A percentile compares a stretch with the other conserved stretches of the same genome.
These are phyloP conservation scores for Suillus decipiens DNA, from an alignment of 768 basidiomycete species.

Conservation along the genomic window DNA sequence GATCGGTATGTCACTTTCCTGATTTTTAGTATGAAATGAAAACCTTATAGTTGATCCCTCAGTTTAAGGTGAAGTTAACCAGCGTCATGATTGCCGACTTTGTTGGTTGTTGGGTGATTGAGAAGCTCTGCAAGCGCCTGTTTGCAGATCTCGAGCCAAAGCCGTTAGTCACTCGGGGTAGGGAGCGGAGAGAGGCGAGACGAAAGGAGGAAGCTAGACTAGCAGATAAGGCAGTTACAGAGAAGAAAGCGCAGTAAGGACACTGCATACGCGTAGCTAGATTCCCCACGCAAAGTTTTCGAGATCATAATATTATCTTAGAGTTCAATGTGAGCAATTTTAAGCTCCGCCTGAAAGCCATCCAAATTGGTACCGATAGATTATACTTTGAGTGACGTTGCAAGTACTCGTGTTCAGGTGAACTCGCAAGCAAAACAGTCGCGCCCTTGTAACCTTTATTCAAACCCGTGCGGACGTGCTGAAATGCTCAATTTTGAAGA, in stretches of 20 bases:
- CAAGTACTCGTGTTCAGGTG: background rate
- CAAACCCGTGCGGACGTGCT: background rate
- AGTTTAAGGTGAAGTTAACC: conserved; percentile 88
- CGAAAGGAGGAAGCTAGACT: conserved; percentile 43
- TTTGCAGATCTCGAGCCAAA: conserved; percentile 91
- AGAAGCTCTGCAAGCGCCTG: conserved; percentile 77
- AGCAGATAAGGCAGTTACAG: conserved; percentile 22
- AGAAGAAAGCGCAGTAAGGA: conserved; percentile 40
- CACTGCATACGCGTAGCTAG: background rate
- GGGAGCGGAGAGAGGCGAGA: conserved; percentile 74
- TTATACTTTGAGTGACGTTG: conserved; percentile 8
- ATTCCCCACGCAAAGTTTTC: background rate
- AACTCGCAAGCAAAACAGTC: conserved; percentile 1
- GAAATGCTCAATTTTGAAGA: conserved; percentile 89
- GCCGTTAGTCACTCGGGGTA: conserved; percentile 78
- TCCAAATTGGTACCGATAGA: conserved; percentile 5
- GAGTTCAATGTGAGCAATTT: background rate
- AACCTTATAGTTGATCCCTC: background rate
- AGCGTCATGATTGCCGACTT: conserved; percentile 87
- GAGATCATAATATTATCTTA: conserved; percentile 1
- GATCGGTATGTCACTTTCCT: conserved; percentile 50
- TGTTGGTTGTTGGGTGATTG: conserved; percentile 82
- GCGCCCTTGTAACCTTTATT: background rate
- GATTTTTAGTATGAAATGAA: background rate
- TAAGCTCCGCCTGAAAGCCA: conserved; percentile 5